Conservation (phyloP, 2,329 filamentous ascomycete genomes). For the Pseudocercospora musae region DNA sequence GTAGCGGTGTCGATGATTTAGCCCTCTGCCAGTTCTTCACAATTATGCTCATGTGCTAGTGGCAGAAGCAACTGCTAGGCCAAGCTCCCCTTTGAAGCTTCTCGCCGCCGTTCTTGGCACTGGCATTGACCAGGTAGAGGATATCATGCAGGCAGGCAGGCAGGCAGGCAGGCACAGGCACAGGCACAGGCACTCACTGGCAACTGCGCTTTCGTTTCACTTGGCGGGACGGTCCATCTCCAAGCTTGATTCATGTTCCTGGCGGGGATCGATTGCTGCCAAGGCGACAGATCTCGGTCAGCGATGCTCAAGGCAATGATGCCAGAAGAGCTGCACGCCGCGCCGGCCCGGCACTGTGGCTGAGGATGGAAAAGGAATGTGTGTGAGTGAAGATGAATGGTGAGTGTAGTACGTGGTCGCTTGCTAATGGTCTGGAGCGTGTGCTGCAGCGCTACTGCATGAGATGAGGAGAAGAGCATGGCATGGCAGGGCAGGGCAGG, state of each 20-base stretch:
- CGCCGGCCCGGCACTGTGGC: neutral
- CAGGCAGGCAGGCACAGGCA: no score
- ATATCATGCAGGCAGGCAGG: no score
- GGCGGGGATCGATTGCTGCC: neutral
- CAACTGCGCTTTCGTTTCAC: neutral
- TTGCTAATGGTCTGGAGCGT: neutral
- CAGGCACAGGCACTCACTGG: neutral
- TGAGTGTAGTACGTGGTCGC: neutral
- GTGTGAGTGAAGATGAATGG: neutral
- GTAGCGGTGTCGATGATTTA: no score
- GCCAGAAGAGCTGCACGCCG: no score
- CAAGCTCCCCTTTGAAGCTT: neutral
- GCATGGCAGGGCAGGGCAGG: neutral
- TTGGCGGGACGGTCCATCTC: neutral
- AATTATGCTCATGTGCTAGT: no score
- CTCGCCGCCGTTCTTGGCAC: neutral
- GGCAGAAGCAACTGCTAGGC: neutral
- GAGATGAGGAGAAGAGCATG: neutral
- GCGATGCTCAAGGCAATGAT: neutral
- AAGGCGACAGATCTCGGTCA: neutral
- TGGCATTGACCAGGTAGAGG: no score
- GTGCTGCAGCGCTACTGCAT: neutral
- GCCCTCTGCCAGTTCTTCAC: no score
- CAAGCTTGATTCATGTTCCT: neutral
- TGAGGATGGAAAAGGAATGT: neutral